Conservation (phyloP, 2,329 filamentous ascomycete genomes). For the Clarireedia hainanense region DNA sequence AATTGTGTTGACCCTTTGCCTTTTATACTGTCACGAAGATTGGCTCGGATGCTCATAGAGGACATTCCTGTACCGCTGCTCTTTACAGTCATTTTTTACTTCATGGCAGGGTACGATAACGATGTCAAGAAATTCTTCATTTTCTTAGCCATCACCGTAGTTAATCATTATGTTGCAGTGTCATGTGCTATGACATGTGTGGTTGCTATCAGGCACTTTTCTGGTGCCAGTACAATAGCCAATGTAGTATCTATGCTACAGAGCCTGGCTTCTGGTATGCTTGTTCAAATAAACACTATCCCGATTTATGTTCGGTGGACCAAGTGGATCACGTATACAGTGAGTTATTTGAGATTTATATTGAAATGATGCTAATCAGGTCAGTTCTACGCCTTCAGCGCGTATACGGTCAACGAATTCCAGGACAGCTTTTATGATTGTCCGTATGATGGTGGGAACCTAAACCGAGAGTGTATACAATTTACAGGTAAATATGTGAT, state of each 20-base stretch:
- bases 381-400: conserved; percentile 43
- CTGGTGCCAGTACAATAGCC: neutral
- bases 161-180: neutral
- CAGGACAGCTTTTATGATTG: conserved; percentile 42
- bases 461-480: conserved; percentile 42
- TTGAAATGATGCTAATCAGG: no score
- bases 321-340: neutral
- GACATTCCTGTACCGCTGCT: neutral
- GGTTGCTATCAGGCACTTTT: neutral
- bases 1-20: conserved; percentile 22
- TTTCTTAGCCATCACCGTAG: neutral
- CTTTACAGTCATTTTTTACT: neutral
- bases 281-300: neutral
- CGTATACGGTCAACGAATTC: conserved; percentile 48
- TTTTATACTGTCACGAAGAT: neutral
- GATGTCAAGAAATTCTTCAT: neutral
- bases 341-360: conserved; percentile 17
- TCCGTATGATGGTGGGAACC: conserved; percentile 35
- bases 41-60: neutral
- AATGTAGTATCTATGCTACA: neutral
- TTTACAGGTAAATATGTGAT: conserved; percentile 47
- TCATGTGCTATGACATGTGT: neutral
- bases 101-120: neutral
- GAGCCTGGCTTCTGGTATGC: neutral
- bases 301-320: conserved; percentile 31